Conservation (phyloP, 495 filamentous ascomycete genomes). For the Penicillium angulare region DNA sequence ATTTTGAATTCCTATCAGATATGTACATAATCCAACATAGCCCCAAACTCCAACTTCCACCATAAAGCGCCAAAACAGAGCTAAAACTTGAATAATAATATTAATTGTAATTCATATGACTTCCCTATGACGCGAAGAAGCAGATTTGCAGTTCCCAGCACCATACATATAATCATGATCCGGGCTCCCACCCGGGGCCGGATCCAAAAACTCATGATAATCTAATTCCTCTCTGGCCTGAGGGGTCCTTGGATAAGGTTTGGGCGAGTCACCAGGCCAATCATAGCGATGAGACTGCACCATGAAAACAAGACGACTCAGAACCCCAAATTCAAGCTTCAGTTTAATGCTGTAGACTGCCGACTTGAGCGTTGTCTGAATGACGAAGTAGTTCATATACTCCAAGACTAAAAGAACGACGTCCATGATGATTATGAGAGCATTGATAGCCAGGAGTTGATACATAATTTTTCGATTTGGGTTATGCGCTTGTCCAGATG, state of each 20-base stretch:
- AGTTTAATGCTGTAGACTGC: slow-evolving; percentile 19
- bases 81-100: neutral
- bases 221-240: neutral
- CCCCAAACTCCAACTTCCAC: too few relatives aligned
- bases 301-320: slow-evolving; percentile 13
- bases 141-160: neutral
- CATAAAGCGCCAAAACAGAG: too few relatives aligned
- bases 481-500: slow-evolving; percentile 14
- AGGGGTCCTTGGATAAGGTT: neutral
- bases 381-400: slow-evolving; percentile 8
- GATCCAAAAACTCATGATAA: slow-evolving; percentile 8
- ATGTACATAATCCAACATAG: too few relatives aligned
- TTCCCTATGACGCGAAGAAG: slow-evolving; percentile 1
- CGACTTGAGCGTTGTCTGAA: slow-evolving; percentile 14
- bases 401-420: slow-evolving; percentile 13
- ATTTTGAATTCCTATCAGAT: too few relatives aligned
- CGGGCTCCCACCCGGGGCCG: neutral
- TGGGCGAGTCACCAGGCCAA: slow-evolving; percentile 3
- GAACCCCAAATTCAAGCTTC: slow-evolving; percentile 17
- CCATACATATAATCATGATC: neutral
- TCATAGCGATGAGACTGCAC: slow-evolving; percentile 20
- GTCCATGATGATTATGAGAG: slow-evolving; percentile 37
- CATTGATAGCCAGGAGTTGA: slow-evolving; percentile 43
- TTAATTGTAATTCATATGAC: neutral
- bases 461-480: slow-evolving; percentile 28